Base-by-base conservation (phyloP, 2,329 filamentous ascomycete genomes). In the Aspergillus sojae region DNA sequence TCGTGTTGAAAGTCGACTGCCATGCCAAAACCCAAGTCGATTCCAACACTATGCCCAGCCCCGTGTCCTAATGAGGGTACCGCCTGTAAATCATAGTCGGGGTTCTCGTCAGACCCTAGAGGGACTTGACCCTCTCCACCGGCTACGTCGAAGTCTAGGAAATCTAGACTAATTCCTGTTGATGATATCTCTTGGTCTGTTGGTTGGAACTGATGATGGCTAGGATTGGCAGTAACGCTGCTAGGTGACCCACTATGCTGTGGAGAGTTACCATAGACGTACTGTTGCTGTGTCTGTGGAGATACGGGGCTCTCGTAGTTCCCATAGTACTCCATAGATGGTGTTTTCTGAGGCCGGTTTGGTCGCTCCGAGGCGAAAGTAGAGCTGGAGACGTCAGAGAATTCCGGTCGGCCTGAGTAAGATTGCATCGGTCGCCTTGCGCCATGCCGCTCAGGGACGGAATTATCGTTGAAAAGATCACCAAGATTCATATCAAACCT, bases 401-500 rank as follows among this genome's bases (percentile, higher is more conserved):
- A 69, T 26, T 72, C 68, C 11, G 70, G 30, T 56, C 63, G 68
- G 26, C 63, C 73, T 65, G 62, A 65, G 55, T 71, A 73, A 1
- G 63, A 68, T 65, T 67, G 77, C 67, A 62, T 72, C 65, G 60
- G 74, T 34, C 66, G 67, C 58, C 69, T 70, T 48, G 53, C 64
- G 64, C 65, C 76, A 61, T 70, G 73, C 74, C 70, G 69, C 53
- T 60, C 79, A 71, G 58, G 74, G 73, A 72, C 76, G 65, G 72
- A 73, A 57, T 68, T 79, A 36, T 84, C 82, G 5, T 76, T 78
- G 71, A 85, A 85, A 1, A 86, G 74, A 62, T 84, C 82, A 45
- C 78, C 81, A 12, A 85, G 74, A 65, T 85, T 83, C 82, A 85
- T 85, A 72, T 89, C 86, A 71, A 88, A 88, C 62, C 81, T 81